Evolutionary conservation across 2,329 filamentous ascomycete species (phyloP), one percentile per base, ranked within the genome.

Genomic region (Dissoconium aciculare): DNA sequence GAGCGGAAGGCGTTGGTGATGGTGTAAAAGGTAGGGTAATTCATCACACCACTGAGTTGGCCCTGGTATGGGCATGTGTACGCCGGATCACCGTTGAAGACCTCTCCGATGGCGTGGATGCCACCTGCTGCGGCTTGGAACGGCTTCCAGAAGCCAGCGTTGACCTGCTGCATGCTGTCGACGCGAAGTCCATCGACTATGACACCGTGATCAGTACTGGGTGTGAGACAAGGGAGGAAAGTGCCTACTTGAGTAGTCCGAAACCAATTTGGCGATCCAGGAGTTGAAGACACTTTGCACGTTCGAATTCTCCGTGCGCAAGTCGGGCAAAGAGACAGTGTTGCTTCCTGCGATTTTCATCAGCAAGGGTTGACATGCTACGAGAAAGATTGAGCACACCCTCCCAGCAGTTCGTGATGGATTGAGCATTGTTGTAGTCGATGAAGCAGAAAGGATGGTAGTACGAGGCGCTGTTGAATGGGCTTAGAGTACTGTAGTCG

Each of bases 191-290:
- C 63, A 41, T 67, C 63, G 54, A 76, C 52, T 51, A 5, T 5
- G 11, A 12, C 15, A 15, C 5, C 11, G 13, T 4, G 17, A 3
- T 23, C 15, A 27, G 11, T 19, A 11, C 5, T 11, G 11, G 11
- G 23, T 14, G 21, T 23, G 9, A 14, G 4, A 26, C 5, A 2
- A 16, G 25, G 10, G 10, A 11, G 30, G 15, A 11, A 11, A 10
- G 15, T 8, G 27, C 28, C 16, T 40, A 45, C 41, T 71, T 15
- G 58, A 59, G 45, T 74, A 78, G 38, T 71, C 69, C 3, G 58
- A 45, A 2, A 78, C 66, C 0, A 78, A 55, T 26, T 56, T 56
- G n/a, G 46, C 51, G 39, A 78, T 58, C 74, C 74, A 79, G 12
- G 55, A 50, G 28, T 69, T 56, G 48, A 66, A 68, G 10, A 67